Conservation (phyloP, 2,329 filamentous ascomycete species). For the Calonectria naviculata region DNA sequence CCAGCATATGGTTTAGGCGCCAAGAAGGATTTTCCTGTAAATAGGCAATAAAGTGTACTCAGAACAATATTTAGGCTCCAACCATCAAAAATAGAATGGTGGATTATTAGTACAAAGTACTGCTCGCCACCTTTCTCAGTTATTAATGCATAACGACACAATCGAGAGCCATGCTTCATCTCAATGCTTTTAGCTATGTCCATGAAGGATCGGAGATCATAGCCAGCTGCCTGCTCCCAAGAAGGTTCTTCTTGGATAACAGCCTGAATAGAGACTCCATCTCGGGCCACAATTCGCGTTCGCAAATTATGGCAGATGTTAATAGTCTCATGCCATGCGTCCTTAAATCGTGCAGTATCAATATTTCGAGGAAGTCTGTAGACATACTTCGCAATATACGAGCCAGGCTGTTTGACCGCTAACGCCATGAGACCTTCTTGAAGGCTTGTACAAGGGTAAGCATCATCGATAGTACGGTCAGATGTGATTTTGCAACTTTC, state of each 20-base stretch:
- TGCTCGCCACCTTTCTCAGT: not conserved
- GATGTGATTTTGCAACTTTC: not conserved
- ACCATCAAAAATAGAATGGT: constrained; percentile 4
- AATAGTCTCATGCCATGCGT: not conserved
- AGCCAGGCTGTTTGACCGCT: constrained; percentile 15
- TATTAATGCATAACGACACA: not conserved
- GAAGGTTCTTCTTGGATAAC: not conserved
- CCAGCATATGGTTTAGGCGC: not conserved
- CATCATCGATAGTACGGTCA: constrained; percentile 39
- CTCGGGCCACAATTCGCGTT: not conserved
- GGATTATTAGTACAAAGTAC: not conserved
- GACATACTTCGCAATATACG: constrained; percentile 17
- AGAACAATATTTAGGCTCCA: constrained; percentile 4
- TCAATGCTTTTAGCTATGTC: not conserved
- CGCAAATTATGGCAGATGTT: not conserved
- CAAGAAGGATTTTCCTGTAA: not conserved
- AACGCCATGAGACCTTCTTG: constrained; percentile 48
- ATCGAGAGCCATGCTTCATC: constrained; percentile 3
- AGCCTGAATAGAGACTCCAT: not conserved
- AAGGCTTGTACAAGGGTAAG: constrained; percentile 48
- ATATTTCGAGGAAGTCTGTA: not conserved
- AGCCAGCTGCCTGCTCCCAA: not conserved
- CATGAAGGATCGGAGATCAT: not conserved
- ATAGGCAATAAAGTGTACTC: not conserved
- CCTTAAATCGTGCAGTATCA: not conserved